Evolutionary conservation across 78 protist genomes (phyloP).

Genomic region (Paulinella micropora): DNA sequence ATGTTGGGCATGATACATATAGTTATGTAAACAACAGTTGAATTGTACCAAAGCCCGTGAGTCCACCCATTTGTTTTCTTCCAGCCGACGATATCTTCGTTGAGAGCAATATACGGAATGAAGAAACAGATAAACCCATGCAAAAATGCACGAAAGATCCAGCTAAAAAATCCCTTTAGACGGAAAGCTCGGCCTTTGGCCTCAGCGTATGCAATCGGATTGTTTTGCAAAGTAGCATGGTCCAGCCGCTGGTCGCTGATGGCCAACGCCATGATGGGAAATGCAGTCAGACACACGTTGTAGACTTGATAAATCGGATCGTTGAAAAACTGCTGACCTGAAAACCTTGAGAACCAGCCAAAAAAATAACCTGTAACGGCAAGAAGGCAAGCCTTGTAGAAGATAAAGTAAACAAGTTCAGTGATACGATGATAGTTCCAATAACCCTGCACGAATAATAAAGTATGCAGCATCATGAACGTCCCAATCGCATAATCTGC

Average conservation of each 20-base stretch:
- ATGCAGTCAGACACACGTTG: constrained; percentile 25
- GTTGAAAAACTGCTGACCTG: constrained; percentile 47
- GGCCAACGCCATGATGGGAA: constrained; percentile 50
- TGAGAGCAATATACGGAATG: neutral
- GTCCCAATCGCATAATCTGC: constrained; percentile 50
- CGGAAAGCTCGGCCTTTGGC: neutral
- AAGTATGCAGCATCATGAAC: constrained; percentile 43
- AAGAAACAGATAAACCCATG: neutral
- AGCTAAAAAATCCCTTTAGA: neutral
- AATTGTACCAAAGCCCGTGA: neutral
- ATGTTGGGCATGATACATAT: neutral
- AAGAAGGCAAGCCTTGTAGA: neutral
- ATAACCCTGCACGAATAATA: constrained; percentile 67
- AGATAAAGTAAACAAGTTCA: constrained; percentile 19
- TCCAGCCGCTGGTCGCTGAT: constrained; percentile 34
- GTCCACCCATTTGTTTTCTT: neutral
- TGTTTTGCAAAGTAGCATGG: neutral
- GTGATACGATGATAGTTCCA: constrained; percentile 72
- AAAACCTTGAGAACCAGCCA: neutral
- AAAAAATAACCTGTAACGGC: neutral
- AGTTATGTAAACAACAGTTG: neutral
- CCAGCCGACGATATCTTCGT: neutral
- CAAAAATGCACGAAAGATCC: neutral
- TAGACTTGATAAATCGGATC: neutral
- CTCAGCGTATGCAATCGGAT: neutral